Base-by-base conservation (phyloP, 441 rosid genomes). In the Pelargonium myrrhifolium region DNA sequence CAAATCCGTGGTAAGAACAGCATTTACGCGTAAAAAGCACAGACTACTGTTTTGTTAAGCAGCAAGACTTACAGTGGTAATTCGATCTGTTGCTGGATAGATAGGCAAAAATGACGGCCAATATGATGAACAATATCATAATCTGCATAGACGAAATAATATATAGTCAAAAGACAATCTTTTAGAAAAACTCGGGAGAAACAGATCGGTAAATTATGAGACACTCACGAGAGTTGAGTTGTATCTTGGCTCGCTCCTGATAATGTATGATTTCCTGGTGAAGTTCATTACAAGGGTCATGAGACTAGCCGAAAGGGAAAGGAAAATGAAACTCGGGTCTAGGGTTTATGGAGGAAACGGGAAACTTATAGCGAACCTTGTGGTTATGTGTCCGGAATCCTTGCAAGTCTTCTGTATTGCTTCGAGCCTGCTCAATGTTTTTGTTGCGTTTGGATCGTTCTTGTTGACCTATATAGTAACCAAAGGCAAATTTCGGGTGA, bases 401-500 rank as follows among this genome's bases (percentile, higher is more conserved):
- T 63, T 74, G 89, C 98, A 92, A 21, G 81, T 51, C 71, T 86
- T 87, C 80, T 84, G 86, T 43, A 86, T 73, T 4, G 89, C 86
- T 71, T 92, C 96, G 40, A 94, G 75, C 69, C 86, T 78, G 73
- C 75, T 83, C 67, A 83, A 65, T 26, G 92, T 87, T 73, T 80
- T 84, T 69, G 72, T 62, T 47, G 88, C 92, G 82, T 80, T 87
- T 2, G 96, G 97, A 75, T 91, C 96, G 18, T 75, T 81, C 74
- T 69, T 78, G 80, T 89, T 84, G 47, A 91, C 89, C 99, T 93
- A 11, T 56, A 75, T 58, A 64, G 66, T 9, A 64, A 65, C 65
- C 56, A 20, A 68, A 43, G 5, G 35, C 22, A 60, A 47, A 26
- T 9, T 14, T 18, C 10, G 15, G 24, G 60, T 51, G 65, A 67